phyloP scores from a whole-genome alignment of 202 grass and related monocot genomes.

The Zizania palustris region DNA sequence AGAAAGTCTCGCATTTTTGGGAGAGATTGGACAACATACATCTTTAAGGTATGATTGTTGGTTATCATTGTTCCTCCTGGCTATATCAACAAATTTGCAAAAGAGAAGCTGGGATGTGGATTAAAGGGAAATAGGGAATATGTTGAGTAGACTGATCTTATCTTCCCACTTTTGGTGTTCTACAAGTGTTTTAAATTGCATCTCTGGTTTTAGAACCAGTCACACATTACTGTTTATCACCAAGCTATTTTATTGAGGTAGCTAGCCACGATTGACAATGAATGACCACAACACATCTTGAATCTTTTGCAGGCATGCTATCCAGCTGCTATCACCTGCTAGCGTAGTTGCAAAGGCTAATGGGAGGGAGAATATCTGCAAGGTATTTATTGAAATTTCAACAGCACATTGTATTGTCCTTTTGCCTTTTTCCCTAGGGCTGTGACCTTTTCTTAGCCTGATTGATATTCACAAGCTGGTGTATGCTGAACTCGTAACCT shows the following conservation, averaged over 20 bases:
- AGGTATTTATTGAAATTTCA: constrained; percentile 53
- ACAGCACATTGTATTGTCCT: background rate
- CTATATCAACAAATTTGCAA: background rate
- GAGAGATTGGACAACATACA: constrained; percentile 87
- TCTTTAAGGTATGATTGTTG: constrained; percentile 72
- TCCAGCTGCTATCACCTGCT: constrained; percentile 86
- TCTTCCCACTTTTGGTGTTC: background rate
- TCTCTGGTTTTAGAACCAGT: background rate
- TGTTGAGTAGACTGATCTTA: background rate
- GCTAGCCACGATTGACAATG: background rate
- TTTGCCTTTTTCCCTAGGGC: background rate
- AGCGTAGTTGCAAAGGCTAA: constrained; percentile 78
- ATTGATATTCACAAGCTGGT: constrained; percentile 18
- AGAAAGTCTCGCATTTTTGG: constrained; percentile 91
- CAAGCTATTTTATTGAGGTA: background rate
- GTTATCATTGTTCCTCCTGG: constrained; percentile 2
- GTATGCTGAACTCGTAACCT: constrained; percentile 21
- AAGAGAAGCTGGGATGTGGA: background rate
- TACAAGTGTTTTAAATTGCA: background rate
- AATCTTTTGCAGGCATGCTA: constrained; percentile 71
- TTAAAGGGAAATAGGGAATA: background rate
- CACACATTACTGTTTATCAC: background rate
- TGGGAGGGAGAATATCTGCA: constrained; percentile 94
- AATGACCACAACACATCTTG: background rate
- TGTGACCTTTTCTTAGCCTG: background rate